Percentiles rank a stretch among this genome's conserved stretches.
Conservation (phyloP, 2,329 filamentous ascomycete species). For the Pestalotiopsis sp. region DNA sequence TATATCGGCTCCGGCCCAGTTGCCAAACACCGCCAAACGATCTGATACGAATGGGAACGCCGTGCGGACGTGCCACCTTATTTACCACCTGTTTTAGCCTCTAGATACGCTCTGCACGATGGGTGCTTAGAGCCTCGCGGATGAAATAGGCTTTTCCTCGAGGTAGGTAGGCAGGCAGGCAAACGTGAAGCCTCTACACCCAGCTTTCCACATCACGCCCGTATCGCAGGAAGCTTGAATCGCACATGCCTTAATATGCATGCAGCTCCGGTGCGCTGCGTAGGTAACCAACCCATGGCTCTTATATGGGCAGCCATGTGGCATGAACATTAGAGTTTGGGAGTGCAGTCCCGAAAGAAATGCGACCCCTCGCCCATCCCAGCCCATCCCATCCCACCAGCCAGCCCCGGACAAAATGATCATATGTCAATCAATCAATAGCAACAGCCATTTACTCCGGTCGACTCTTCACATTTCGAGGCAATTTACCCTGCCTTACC, state of each 20-base stretch:
- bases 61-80: neutral
- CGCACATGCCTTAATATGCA: neutral
- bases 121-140: neutral
- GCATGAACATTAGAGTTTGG: neutral
- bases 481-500: neutral
- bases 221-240: neutral
- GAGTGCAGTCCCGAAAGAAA: neutral
- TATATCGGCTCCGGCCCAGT: neutral
- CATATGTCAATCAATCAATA: constrained; percentile 1
- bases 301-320: neutral
- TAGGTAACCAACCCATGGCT: neutral
- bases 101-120: neutral
- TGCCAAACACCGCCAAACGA: neutral
- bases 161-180: neutral
- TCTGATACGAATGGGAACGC: neutral
- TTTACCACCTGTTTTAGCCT: neutral
- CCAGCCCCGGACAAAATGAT: neutral
- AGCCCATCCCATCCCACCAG: neutral
- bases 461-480: neutral
- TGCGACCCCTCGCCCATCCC: neutral
- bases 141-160: neutral
- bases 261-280: too few species aligned
- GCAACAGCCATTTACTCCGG: neutral
- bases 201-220: neutral
- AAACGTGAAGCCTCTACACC: neutral